Evolutionary conservation across 805 yeast genomes (phyloP), one percentile per base, ranked within the genome.

Genomic region (Pichia scutulata): DNA sequence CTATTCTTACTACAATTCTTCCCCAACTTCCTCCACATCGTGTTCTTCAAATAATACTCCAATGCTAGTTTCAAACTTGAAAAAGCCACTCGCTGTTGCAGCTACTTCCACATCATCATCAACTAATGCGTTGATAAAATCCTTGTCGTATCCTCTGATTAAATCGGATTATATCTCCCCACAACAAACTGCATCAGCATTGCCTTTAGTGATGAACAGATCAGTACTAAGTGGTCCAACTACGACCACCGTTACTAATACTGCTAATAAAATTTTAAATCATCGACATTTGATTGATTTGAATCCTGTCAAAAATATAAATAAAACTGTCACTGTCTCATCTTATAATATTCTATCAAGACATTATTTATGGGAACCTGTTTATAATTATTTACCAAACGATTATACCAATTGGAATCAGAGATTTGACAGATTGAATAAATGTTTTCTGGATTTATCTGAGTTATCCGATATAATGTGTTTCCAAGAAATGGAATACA

Each of bases 331-430:
- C 44, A 59, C 67, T 0, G 57, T 69, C 3, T 64, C 70, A 7
- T 63, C 69, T 1, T 69, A 68, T 48, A 69, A 69, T 48, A 56
- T 69, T 2, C 50, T 69, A 25, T 63, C 64, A 1, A 62, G 68
- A 30, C 79, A 80, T 47, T 81, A 81, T 53, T 66, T 80, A 64
- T 80, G 86, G 86, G 75, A 76, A 1, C 72, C 72, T 47, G 78
- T 81, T 4, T 81, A 78, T 55, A 64, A 68, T 10, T 76, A 79
- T 56, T 73, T 79, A 19, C 77, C 79, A 1, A 67, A 68, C 12
- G 60, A 70, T 41, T 74, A 67, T 53, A 70, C 72, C 21, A 71
- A 71, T 44, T 79, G 84, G 85, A 62, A 62, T 7, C 73, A 73
- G 54, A 56, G 85, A 52, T 72, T 78, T 48, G 52, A 59, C 7